Conservation (phyloP, 106 monocot genomes). For the Chionographis japonica region DNA sequence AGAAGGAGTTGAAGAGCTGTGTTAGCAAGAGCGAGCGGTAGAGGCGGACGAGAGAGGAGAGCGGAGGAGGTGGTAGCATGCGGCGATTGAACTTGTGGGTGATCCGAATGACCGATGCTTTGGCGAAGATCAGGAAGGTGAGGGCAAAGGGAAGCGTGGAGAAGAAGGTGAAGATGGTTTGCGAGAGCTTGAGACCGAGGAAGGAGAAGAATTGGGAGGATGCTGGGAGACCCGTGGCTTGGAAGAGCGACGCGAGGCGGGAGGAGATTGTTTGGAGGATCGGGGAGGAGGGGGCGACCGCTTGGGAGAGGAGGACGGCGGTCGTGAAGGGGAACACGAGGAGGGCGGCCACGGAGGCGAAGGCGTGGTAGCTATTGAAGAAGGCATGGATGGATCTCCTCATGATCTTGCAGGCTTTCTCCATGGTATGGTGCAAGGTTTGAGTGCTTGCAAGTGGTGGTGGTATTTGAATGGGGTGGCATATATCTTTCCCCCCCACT, state of each 20-base stretch:
- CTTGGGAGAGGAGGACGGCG: slow-evolving; percentile 47
- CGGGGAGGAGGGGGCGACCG: slow-evolving; percentile 21
- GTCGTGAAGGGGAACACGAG: slow-evolving; percentile 56
- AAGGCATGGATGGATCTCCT: slow-evolving; percentile 59
- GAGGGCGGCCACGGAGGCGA: slow-evolving; percentile 40
- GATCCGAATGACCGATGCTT: slow-evolving; percentile 39
- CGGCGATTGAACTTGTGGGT: not conserved
- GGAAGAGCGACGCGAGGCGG: slow-evolving; percentile 47
- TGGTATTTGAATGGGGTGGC: slow-evolving; percentile 1
- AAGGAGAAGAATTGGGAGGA: slow-evolving; percentile 39
- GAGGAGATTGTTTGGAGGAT: slow-evolving; percentile 25
- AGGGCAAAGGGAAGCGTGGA: slow-evolving; percentile 58
- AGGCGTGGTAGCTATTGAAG: slow-evolving; percentile 51
- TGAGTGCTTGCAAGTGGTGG: not conserved
- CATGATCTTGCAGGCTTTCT: slow-evolving; percentile 36
- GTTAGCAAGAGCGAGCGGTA: slow-evolving; percentile 48
- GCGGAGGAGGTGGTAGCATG: not conserved
- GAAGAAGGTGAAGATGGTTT: slow-evolving; percentile 46
- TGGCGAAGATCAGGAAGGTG: slow-evolving; percentile 66
- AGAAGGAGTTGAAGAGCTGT: slow-evolving; percentile 45
- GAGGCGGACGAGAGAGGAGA: slow-evolving; percentile 25
- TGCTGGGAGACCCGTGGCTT: slow-evolving; percentile 52
- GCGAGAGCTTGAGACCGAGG: slow-evolving; percentile 56
- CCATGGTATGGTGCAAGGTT: slow-evolving; percentile 23
- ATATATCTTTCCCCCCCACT: too few species aligned